phyloP scores from a whole-genome alignment of 768 basidiomycete species.

The Podaxis sp. region DNA sequence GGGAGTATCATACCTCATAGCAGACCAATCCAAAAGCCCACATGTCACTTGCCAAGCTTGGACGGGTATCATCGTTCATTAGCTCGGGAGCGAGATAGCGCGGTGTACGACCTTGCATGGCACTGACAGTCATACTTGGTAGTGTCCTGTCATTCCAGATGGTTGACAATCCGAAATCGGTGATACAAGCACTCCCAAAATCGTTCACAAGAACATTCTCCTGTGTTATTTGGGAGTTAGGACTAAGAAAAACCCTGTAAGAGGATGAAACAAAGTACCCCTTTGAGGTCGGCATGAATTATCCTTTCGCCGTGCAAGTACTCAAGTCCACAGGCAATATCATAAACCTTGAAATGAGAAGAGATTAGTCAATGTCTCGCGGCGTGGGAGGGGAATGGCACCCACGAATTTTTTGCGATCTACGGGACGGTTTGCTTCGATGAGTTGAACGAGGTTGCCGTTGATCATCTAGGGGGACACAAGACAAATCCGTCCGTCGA shows the following conservation, averaged over 20 bases:
- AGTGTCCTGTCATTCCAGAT: not conserved
- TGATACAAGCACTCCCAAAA: not conserved
- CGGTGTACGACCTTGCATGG: not conserved
- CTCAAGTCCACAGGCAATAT: not conserved
- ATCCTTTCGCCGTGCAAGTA: not conserved
- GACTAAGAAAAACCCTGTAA: not conserved
- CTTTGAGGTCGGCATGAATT: not conserved
- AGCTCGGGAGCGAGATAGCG: not conserved
- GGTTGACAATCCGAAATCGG: not conserved
- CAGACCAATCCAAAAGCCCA: not conserved
- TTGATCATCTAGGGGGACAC: slow-evolving; percentile 19
- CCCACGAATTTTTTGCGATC: not conserved
- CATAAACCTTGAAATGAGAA: not conserved
- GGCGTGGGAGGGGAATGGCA: not conserved
- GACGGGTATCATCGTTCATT: not conserved
- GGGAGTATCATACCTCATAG: not conserved
- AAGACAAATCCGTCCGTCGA: slow-evolving; percentile 3
- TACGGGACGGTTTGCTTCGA: not conserved
- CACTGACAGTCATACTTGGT: not conserved
- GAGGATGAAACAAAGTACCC: not conserved
- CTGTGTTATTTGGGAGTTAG: not conserved
- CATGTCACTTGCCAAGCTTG: not conserved
- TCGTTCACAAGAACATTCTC: not conserved
- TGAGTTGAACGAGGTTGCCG: slow-evolving; percentile 10
- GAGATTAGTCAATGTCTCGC: not conserved